Evolutionary conservation across 139 green algal species (phyloP).

Genomic region (Mychonastes homosphaera): DNA sequence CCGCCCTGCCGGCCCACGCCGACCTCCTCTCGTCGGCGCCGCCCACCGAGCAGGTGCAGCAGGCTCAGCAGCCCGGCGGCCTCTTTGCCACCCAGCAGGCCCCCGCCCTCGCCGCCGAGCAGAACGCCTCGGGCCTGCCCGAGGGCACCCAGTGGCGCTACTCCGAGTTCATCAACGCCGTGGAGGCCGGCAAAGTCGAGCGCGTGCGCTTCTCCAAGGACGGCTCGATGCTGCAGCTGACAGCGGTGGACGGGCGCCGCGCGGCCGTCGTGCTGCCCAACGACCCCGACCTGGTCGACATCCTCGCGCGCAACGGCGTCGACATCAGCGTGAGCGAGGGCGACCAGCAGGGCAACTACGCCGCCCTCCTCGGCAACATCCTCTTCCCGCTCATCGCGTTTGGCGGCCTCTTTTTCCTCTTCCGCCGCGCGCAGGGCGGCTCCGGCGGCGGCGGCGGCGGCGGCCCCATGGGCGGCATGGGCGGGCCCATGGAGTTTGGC

Average conservation of each 20-base stretch:
- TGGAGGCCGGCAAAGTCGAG: constrained; percentile 88
- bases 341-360: constrained; percentile 82
- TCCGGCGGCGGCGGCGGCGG: constrained; percentile 25
- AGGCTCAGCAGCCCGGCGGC: constrained; percentile 17
- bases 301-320: constrained; percentile 72
- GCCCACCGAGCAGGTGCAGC: constrained; percentile 15
- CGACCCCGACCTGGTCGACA: constrained; percentile 76
- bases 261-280: constrained; percentile 70
- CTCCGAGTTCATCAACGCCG: constrained; percentile 91
- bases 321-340: constrained; percentile 72
- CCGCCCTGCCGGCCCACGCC: constrained; percentile 33
- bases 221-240: constrained; percentile 72
- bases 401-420: constrained; percentile 97
- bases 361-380: constrained; percentile 93
- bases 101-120: constrained; percentile 31
- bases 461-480: constrained; percentile 51
- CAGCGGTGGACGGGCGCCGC: constrained; percentile 61
- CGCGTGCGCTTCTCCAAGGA: constrained; percentile 98
- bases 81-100: constrained; percentile 15
- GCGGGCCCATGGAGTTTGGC: constrained; percentile 98
- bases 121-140: constrained; percentile 57
- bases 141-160: constrained; percentile 97
- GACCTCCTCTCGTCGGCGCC: constrained; percentile 32
- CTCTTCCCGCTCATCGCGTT: constrained; percentile 98
- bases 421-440: constrained; percentile 42